Evolutionary conservation across 2,329 filamentous ascomycete genomes (phyloP).

Genomic region (Aspergillus novofumigatus): DNA sequence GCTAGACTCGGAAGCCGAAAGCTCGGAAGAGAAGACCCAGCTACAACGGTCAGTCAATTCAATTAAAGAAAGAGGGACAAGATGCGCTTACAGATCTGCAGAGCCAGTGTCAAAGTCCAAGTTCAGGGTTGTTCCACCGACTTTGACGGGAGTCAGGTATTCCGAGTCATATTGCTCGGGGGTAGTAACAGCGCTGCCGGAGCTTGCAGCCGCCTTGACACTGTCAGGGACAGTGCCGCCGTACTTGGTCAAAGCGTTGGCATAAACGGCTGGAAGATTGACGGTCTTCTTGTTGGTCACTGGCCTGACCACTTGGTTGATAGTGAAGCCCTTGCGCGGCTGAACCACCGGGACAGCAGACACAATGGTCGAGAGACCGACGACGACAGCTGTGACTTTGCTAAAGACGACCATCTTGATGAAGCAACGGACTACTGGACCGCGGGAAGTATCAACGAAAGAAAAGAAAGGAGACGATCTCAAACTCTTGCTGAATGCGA

Average conservation of each 20-base stretch:
- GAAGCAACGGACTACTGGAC: not conserved
- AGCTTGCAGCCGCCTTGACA: conserved; percentile 28
- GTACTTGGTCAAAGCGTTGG: conserved; percentile 27
- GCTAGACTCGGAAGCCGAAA: conserved; percentile 45
- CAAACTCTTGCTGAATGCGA: conserved; percentile 9
- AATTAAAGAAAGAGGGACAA: not conserved
- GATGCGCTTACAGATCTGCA: conserved; percentile 57
- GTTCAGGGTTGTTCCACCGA: conserved; percentile 61
- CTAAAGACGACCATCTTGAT: conserved; percentile 34
- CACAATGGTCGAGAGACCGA: conserved; percentile 24
- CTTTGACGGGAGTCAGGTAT: conserved; percentile 58
- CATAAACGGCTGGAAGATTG: conserved; percentile 28
- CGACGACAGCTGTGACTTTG: conserved; percentile 23
- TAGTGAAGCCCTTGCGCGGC: conserved; percentile 26
- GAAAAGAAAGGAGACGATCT: conserved; percentile 4
- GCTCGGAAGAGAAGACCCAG: conserved; percentile 64
- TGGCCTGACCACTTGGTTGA: conserved; percentile 27
- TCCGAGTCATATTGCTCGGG: conserved; percentile 52
- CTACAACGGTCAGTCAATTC: conserved; percentile 30
- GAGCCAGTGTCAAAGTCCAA: conserved; percentile 70
- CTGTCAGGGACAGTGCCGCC: conserved; percentile 25
- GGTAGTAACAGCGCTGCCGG: conserved; percentile 37
- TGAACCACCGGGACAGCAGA: conserved; percentile 26
- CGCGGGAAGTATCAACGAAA: conserved; percentile 8
- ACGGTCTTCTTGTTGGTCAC: conserved; percentile 16